Percentiles rank a stretch among this genome's conserved stretches.
phyloP scores from a whole-genome alignment of 495 filamentous ascomycete genomes.

The Xylaria sp. region DNA sequence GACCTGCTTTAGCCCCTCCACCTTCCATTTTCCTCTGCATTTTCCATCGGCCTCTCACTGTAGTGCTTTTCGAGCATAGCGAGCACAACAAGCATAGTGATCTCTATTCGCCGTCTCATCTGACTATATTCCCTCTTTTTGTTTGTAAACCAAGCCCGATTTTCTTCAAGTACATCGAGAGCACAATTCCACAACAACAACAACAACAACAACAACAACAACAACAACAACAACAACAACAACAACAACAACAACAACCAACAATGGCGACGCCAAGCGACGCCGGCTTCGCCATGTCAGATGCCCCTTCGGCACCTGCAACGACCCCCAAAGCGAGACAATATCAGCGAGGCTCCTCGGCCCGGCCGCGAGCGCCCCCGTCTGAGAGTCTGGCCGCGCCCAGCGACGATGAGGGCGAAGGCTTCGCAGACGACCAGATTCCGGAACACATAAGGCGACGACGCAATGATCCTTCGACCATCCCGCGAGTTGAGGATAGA shows the following conservation, averaged over 20 bases:
- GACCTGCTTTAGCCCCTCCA: conserved; percentile 25
- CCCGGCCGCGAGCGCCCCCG: conserved; percentile 65
- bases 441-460: conserved; percentile 59
- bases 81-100: conserved; percentile 7
- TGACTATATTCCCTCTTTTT: neutral
- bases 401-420: conserved; percentile 67
- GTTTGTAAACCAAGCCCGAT: neutral
- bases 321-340: conserved; percentile 45
- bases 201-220: too few species aligned
- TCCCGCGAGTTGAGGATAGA: conserved; percentile 85
- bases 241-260: too few species aligned
- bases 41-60: conserved; percentile 25
- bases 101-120: neutral
- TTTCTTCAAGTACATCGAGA: conserved; percentile 9
- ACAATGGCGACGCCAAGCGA: conserved; percentile 53
- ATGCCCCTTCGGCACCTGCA: conserved; percentile 43
- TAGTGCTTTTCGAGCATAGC: neutral
- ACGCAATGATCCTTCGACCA: conserved; percentile 64
- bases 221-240: too few species aligned
- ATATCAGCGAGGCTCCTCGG: conserved; percentile 59
- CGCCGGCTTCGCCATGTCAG: conserved; percentile 52
- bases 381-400: conserved; percentile 69
- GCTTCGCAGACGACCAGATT: conserved; percentile 65
- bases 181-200: conserved; percentile 27
- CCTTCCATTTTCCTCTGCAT: conserved; percentile 10